These are phyloP conservation scores for Solanum clarkiae DNA, from an alignment of 257 asterid species.

Conservation along the genomic window DNA sequence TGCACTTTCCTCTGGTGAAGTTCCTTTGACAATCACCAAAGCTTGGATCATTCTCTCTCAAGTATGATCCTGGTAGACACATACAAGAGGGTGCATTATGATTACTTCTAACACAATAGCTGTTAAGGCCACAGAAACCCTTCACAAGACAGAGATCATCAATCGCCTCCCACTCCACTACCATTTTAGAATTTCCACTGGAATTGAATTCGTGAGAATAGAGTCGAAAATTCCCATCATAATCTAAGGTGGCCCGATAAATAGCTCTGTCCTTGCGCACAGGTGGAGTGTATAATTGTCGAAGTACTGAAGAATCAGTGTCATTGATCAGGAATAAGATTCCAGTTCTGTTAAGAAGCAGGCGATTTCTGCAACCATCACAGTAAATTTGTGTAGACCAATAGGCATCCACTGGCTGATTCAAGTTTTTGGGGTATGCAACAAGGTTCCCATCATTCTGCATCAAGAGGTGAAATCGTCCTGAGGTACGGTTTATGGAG, in stretches of 20 bases:
- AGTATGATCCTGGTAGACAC: conserved; percentile 8
- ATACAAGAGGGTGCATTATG: background rate
- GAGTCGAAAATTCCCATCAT: conserved; percentile 13
- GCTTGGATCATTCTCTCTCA: background rate
- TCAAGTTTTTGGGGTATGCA: conserved; percentile 5
- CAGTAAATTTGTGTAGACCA: background rate
- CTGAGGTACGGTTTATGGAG: background rate
- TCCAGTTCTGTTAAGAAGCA: background rate
- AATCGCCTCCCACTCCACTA: background rate
- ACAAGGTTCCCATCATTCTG: conserved; percentile 14
- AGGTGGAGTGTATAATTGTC: background rate
- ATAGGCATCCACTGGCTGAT: background rate
- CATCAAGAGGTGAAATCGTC: conserved; percentile 12
- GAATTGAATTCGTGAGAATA: conserved; percentile 1
- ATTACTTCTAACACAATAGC: background rate
- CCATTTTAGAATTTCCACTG: background rate
- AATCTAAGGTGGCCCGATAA: conserved; percentile 1
- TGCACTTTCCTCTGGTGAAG: conserved; percentile 3
- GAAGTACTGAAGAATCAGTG: background rate
- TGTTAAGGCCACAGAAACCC: conserved; percentile 16
- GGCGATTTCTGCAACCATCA: background rate
- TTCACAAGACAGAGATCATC: conserved; percentile 3
- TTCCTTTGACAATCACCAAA: conserved; percentile 7
- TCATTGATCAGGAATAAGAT: background rate
- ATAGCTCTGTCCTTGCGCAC: background rate